Evolutionary conservation across 139 green algal genomes (phyloP), one percentile per base, ranked within the genome.

Genomic region (Volvox africanus): DNA sequence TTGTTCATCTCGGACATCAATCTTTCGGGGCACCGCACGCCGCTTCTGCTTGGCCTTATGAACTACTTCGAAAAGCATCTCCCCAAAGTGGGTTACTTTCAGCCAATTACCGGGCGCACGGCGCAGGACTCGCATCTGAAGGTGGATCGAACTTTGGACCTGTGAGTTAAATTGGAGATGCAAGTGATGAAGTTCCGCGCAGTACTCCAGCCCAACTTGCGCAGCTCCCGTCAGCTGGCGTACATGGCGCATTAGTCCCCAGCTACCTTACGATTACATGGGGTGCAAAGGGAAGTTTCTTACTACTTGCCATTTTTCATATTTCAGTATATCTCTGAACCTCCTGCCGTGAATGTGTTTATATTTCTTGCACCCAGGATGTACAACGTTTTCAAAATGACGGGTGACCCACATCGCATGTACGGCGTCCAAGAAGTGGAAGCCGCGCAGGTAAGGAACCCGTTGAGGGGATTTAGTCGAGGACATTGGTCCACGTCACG

Each of bases 41-140:
- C 85, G 44, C 44, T 89, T 2, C n/a, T 89, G 71, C 22, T 89
- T 3, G 85, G 85, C 5, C 33, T 73, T 0, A 22, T 89, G 26
- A 89, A 83, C 85, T 83, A 89, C 85, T 73, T 89, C 20, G 71
- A 89, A 73, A 44, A 55, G 0, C 44, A 73, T 26, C 12, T 77
- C 20, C 75, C 86, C 30, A 36, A 83, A 21, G 86, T 90, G 19
- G 86, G 86, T 61, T 90, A 77, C 75, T 90, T 90, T 32, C 50
- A 84, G 86, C 86, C 86, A 55, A 77, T 90, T 33, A 62, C 73
- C 22, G 73, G 32, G 22, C 28, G 3, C 11, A 1, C 33, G 24
- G 14, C 37, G 24, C 9, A 36, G 35, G 19, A 76, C 67, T 61
- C 21, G 21, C 35, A 88, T 36, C 67, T 68, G 24, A 65, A 80